Evolutionary conservation across 2,329 filamentous ascomycete genomes (phyloP), one percentile per base, ranked within the genome.

Genomic region (Penicillium griseofulvum): DNA sequence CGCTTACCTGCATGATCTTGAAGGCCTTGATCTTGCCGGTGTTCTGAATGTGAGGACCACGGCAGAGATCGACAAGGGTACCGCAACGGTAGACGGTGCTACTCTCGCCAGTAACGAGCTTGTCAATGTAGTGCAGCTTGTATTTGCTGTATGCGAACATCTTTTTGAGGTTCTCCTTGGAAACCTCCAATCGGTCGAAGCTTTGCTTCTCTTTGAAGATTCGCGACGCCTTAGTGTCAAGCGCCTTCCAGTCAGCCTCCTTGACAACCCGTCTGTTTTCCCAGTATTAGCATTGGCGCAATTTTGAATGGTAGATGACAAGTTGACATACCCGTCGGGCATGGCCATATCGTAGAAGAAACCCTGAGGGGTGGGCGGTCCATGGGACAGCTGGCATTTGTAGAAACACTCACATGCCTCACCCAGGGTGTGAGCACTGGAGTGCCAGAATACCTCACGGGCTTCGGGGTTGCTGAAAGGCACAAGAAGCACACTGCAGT

Each of bases 121-220:
- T 89, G 66, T 91, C 88, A 78, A 99, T 97, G 75, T 97, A 96
- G 74, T 97, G 90, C 73, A 96, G 87, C 84, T 99, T 97, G 81
- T 96, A 97, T 74, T 94, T 94, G 83, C 95, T 97, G 82, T 96
- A 95, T 66, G 87, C 85, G 80, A 97, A 97, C 90, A 97, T 96
- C 73, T 96, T 91, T 49, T 94, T 84, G 48, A 97, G 82, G 64
- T 97, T 87, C 52, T 93, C 89, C 78, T 97, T 97, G 62, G 89
- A 89, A 70, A 97, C 84, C 61, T 88, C 88, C 45, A 97, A 80
- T 56, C 94, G 87, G 80, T 97, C 89, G 72, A 97, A 97, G 49
- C 87, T 87, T 76, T 97, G 93, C 81, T 95, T 96, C 77, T 97
- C 92, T 81, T 97, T 97, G 76, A 96, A 90, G 61, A 94, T 91